These are phyloP conservation scores for Fermentozyma sake DNA, from an alignment of 1,139 yeast species.

Conservation along the genomic window DNA sequence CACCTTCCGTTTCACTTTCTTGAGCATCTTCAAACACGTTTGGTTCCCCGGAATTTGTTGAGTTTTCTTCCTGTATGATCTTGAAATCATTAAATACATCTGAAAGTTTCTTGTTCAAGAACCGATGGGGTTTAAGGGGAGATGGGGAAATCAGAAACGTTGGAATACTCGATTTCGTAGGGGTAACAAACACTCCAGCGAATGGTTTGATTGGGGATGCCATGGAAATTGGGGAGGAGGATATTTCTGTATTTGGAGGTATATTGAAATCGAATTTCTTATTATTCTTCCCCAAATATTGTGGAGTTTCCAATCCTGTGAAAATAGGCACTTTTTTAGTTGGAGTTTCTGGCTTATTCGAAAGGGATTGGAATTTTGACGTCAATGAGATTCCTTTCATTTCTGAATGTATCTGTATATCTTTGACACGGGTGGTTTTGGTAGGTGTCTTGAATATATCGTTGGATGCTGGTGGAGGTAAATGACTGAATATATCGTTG, in stretches of 20 bases:
- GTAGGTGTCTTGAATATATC: constrained; percentile 31
- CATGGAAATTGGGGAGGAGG: constrained; percentile 1
- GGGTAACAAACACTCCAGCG: constrained; percentile 2
- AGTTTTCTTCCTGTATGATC: constrained; percentile 18
- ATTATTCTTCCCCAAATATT: constrained; percentile 25
- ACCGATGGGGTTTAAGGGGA: constrained; percentile 37
- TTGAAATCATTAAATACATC: constrained; percentile 28
- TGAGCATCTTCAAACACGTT: constrained; percentile 12
- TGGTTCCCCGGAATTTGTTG: too few relatives aligned
- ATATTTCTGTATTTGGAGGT: constrained; percentile 3
- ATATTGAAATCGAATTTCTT: constrained; percentile 17
- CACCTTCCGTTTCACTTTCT: background rate
- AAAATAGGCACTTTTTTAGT: too few relatives aligned
- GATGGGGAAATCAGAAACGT: constrained; percentile 43
- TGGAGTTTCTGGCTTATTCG: too few relatives aligned
- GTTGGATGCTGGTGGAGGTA: too few relatives aligned
- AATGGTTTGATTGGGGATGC: background rate
- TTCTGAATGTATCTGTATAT: too few relatives aligned
- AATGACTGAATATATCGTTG: too few relatives aligned
- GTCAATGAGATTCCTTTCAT: too few relatives aligned
- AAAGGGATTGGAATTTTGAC: too few relatives aligned
- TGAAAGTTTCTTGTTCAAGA: constrained; percentile 29
- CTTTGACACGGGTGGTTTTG: too few relatives aligned
- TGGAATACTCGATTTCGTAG: constrained; percentile 5
- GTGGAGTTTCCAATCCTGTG: too few relatives aligned